Base-by-base conservation (phyloP, 169 alveolate genomes). In the Plasmodium billcollinsi region DNA sequence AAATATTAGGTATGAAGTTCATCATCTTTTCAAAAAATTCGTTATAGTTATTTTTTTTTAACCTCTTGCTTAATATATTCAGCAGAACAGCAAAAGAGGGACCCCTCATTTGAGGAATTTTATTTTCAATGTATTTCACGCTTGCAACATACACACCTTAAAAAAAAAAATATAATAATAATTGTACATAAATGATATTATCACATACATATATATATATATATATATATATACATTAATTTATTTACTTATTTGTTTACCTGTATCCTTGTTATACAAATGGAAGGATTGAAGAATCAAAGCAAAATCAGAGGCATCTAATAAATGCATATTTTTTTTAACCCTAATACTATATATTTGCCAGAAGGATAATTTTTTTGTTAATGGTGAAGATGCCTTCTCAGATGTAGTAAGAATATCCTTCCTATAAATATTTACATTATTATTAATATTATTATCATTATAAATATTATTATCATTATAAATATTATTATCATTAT, bases 241-340 rank as follows among this genome's bases (percentile, higher is more conserved):
- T 24, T 72, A 52, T 4, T 12, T 52, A 11, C 2, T 52, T 52
- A 7, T 4, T 47, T 5, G 11, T 12, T 66, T 58, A 78, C 89
- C 89, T n/a, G 89, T 78, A 56, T 78, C 89, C 69, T 78, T 78
- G 58, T 78, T 78, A 59, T 78, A 45, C 54, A 78, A 66, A 65
- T 78, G 89, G 20, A 78, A 78, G 43, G 89, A 78, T 59, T 78
- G 89, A 52, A 78, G 89, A 52, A 78, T 78, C 47, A 78, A 26
- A 6, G 89, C 63, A 21, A 78, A 78, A 65, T 78, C 89, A 20
- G 7, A 43, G 12, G 43, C 33, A 39, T 71, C 24, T 29, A 78
- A 24, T 58, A 78, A 56, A 70, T 78, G 89, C 14, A 78, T 45
- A 33, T 69, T 78, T 52, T 66, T 78, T 65, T 78, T 78, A 65